These are phyloP conservation scores for Limnanthes douglasii DNA, from an alignment of 345 rosid genomes.

Conservation along the genomic window DNA sequence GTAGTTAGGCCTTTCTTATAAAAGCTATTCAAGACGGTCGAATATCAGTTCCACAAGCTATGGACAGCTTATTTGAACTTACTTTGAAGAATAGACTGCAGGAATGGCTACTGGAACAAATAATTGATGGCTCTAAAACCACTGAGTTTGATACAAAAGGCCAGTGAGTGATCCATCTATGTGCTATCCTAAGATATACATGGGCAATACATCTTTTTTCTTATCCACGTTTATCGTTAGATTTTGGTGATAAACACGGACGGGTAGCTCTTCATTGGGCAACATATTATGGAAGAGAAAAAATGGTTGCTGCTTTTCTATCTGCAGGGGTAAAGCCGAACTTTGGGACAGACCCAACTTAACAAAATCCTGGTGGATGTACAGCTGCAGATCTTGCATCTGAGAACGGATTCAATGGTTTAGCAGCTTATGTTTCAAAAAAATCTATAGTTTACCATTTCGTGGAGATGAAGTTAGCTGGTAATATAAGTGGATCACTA, in stretches of 20 bases:
- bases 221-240: slow-evolving; percentile 47
- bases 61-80: slow-evolving; percentile 33
- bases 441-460: slow-evolving; percentile 49
- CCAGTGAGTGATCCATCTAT: slow-evolving; percentile 57
- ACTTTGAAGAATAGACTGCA: slow-evolving; percentile 37
- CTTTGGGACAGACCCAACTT: slow-evolving; percentile 52
- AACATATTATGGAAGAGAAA: slow-evolving; percentile 55
- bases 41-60: slow-evolving; percentile 28
- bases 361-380: slow-evolving; percentile 42
- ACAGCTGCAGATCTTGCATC: slow-evolving; percentile 58
- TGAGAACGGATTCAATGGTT: slow-evolving; percentile 37
- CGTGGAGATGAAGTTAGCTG: slow-evolving; percentile 51
- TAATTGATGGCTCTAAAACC: slow-evolving; percentile 31
- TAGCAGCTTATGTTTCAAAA: slow-evolving; percentile 61
- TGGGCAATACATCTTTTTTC: slow-evolving; percentile 48
- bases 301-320: slow-evolving; percentile 63
- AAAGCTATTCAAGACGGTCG: slow-evolving; percentile 26
- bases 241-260: slow-evolving; percentile 57
- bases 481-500: slow-evolving; percentile 51
- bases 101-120: slow-evolving; percentile 63
- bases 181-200: slow-evolving; percentile 50
- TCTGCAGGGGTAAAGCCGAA: slow-evolving; percentile 61
- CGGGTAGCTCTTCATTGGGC: slow-evolving; percentile 94
- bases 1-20: slow-evolving; percentile 33
- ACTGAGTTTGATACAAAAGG: slow-evolving; percentile 39